A percentile compares a stretch with the other conserved stretches of the same genome.
These are phyloP conservation scores for Alternaria tenuissima DNA, from an alignment of 2,329 filamentous ascomycete species.

Conservation along the genomic window DNA sequence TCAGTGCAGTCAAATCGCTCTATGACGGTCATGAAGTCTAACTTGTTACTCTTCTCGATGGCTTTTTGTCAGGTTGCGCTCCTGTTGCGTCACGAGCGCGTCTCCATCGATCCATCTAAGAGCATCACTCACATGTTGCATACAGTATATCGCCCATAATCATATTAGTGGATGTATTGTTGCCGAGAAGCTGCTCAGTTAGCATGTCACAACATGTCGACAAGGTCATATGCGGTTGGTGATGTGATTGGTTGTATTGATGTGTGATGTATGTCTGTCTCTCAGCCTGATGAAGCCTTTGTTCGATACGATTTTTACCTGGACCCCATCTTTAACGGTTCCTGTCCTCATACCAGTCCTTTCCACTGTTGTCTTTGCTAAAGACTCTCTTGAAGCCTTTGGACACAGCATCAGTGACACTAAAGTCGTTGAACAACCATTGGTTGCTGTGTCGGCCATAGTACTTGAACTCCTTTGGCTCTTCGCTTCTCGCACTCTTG, in stretches of 20 bases:
- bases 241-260: not conserved
- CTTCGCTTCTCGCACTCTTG: conserved; percentile 23
- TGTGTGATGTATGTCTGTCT: not conserved
- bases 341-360: conserved; percentile 27
- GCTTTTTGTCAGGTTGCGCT: not conserved
- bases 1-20: conserved; percentile 3
- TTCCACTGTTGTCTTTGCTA: conserved; percentile 22
- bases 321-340: not conserved
- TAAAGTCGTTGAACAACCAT: conserved; percentile 52
- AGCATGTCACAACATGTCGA: not conserved
- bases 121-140: no score
- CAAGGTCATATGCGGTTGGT: not conserved
- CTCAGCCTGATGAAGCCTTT: not conserved
- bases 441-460: conserved; percentile 49
- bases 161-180: not conserved
- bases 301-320: not conserved
- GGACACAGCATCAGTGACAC: conserved; percentile 43
- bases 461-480: conserved; percentile 40
- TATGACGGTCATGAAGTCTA: not conserved
- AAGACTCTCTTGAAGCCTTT: conserved; percentile 44
- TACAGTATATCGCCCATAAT: not conserved
- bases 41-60: not conserved
- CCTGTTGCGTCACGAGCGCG: not conserved
- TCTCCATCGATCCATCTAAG: no score
- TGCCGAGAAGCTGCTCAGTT: not conserved